Base-by-base conservation (phyloP, 2,329 filamentous ascomycete species). In the Ceratocystis papillata region DNA sequence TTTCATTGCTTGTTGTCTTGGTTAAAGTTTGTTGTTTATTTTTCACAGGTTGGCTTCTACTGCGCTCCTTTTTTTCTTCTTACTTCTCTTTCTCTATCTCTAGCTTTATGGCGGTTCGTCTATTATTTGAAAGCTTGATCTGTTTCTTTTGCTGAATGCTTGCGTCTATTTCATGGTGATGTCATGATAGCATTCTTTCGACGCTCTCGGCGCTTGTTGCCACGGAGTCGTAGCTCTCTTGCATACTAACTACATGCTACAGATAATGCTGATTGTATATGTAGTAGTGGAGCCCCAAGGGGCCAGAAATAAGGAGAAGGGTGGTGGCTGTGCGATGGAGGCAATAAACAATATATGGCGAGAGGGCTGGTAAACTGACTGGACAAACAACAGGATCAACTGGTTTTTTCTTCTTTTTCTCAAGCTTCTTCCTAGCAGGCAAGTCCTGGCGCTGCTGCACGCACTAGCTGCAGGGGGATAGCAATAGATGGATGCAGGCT, bases 121-220 rank as follows among this genome's bases (percentile, higher is more conserved):
- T 59, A 20, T 59, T 59, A 59, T 59, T 2, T 59, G 55, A 59
- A n/a, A 33, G 55, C 37, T 46, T 30, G 30, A 41, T 59, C 10
- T 48, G 48, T 45, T 45, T 70, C 69, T 70, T 17, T 37, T 15
- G 33, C 55, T 30, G 28, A 15, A 15, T 15, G 20, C 46, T 30
- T 57, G 28, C 6, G n/a, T 15, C 8, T 57, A 12, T 25, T 12
- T 57, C 6, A 69, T 46, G 25, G 69, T 69, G 67, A 65, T 71
- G 69, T 69, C 48, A 28, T 28, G 20, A 25, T 28, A 3, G 6
- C 15, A 25, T 53, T 53, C 30, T 53, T 22, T 28, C 8, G 8
- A 15, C 2, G 37, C 37, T 41, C 10, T 41, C 30, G 30, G 30
- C 6, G 5, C 30, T 33, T 33, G 30, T 33, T 33, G 30, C 30